phyloP scores from a whole-genome alignment of 2,329 filamentous ascomycete genomes.

The Parasarocladium wereldwijsianum region DNA sequence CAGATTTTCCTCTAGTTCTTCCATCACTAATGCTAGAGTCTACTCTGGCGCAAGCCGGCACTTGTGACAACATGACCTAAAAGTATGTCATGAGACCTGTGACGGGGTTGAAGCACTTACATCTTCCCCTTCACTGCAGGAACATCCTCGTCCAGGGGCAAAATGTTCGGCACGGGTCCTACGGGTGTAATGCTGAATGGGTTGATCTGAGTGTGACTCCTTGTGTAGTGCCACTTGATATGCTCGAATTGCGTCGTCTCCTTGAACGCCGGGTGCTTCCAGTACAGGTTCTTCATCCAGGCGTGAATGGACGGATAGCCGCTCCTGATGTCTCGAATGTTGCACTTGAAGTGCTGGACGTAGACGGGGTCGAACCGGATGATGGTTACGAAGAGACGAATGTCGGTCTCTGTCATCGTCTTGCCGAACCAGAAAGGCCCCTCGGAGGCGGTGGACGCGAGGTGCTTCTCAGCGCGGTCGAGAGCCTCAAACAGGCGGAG shows the following conservation, averaged over 20 bases:
- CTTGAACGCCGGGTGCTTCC: conserved; percentile 55
- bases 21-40: no score
- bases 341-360: conserved; percentile 81
- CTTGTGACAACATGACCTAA: no score
- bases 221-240: conserved; percentile 67
- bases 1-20: no score
- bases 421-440: conserved; percentile 66
- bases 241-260: conserved; percentile 86
- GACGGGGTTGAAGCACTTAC: no score
- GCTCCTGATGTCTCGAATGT: conserved; percentile 68
- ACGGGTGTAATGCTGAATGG: conserved; percentile 64
- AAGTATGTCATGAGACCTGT: no score
- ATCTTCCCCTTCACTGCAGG: conserved; percentile 33
- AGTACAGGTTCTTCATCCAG: conserved; percentile 77
- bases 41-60: no score
- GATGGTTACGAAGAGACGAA: conserved; percentile 58
- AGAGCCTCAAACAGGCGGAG: conserved; percentile 57
- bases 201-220: conserved; percentile 51
- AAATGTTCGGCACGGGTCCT: conserved; percentile 70
- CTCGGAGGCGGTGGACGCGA: conserved; percentile 24
- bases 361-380: conserved; percentile 67
- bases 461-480: conserved; percentile 60
- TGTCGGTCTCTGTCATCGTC: conserved; percentile 65
- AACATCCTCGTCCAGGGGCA: conserved; percentile 69
- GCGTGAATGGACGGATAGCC: conserved; percentile 70